Base-by-base conservation (phyloP, 2,329 filamentous ascomycete genomes). In the Apiospora pterosperma region DNA sequence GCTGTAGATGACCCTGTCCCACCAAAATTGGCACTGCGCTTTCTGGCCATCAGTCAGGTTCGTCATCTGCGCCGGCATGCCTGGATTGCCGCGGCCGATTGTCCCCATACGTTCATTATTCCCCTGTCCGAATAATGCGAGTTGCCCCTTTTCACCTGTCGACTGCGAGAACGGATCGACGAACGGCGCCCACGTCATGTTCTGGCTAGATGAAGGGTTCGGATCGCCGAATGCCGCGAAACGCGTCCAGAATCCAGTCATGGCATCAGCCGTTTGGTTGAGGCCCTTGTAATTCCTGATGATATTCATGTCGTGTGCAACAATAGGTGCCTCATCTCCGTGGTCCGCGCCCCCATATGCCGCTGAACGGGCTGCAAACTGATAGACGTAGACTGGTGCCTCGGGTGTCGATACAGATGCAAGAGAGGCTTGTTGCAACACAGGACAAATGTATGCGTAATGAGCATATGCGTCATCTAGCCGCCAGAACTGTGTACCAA, bases 361-460 rank as follows among this genome's bases (percentile, higher is more conserved):
- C 1, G 67, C 65, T 3, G 76, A 76, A n/a, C 78, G 78, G 0
- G 84, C 80, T 0, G 86, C 87, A 73, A 82, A 90, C 71, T 88
- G 85, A 71, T 90, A 90, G 0, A 88, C 77, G 68, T 85, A 87
- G 0, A 85, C 69, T 68, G 76, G 62, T 65, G 70, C 44, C 4
- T 70, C 68, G 48, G 66, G 63, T 4, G 21, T 31, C 1, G 28
- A 23, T 10, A 63, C 31, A 10, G 77, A 77, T 31, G 80, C 75
- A 34, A 79, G 79, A 63, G 84, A 78, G 0, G 84, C 87, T 0
- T 85, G 87, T 72, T 90, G 86, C 3, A 88, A 77, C 0, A 90
- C 85, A 0, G 88, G 88, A 25, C 85, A 85, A 59, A 89, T 84
- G 70, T 90, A 90, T 0, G 86, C 88, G 70, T 87, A 90, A 70